These are phyloP conservation scores for Mucor lusitanicus DNA, from an alignment of 371 early-diverging fungal genomes.

Conservation along the genomic window DNA sequence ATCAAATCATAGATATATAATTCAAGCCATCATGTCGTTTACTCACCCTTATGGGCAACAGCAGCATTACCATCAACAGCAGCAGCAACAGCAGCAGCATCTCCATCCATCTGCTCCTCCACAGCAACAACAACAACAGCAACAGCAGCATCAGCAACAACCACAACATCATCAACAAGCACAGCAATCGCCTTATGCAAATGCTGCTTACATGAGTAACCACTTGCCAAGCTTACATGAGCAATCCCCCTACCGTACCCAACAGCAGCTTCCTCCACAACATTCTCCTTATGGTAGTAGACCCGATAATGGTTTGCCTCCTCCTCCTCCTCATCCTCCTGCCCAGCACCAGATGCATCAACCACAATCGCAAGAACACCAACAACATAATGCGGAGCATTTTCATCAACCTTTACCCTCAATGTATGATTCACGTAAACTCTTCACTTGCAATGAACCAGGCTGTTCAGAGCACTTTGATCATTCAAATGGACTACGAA, in stretches of 20 bases:
- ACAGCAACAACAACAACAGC: neutral
- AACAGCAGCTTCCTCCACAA: slow-evolving; percentile 1
- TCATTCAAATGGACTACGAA: slow-evolving; percentile 12
- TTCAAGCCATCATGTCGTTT: slow-evolving; percentile 6
- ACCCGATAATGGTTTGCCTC: neutral
- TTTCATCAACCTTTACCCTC: slow-evolving; percentile 3
- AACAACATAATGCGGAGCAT: neutral
- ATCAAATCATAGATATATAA: neutral
- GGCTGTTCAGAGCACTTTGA: slow-evolving; percentile 24
- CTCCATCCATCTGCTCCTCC: neutral
- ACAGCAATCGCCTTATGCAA: neutral
- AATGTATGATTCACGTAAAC: slow-evolving; percentile 22
- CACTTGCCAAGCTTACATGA: slow-evolving; percentile 17
- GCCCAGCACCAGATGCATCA: neutral
- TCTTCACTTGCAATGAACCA: slow-evolving; percentile 20
- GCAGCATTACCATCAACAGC: neutral
- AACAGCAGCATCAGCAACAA: neutral
- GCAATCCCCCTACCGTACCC: slow-evolving; percentile 12
- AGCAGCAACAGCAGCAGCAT: neutral
- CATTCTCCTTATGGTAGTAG: neutral
- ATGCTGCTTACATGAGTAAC: slow-evolving; percentile 3
- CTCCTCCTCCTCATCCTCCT: too few relatives aligned
- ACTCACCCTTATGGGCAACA: slow-evolving; percentile 8
- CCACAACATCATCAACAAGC: neutral
- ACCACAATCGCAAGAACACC: neutral